These are phyloP conservation scores for Diaporthe sp. DNA, from an alignment of 2,329 filamentous ascomycete genomes.

Conservation along the genomic window DNA sequence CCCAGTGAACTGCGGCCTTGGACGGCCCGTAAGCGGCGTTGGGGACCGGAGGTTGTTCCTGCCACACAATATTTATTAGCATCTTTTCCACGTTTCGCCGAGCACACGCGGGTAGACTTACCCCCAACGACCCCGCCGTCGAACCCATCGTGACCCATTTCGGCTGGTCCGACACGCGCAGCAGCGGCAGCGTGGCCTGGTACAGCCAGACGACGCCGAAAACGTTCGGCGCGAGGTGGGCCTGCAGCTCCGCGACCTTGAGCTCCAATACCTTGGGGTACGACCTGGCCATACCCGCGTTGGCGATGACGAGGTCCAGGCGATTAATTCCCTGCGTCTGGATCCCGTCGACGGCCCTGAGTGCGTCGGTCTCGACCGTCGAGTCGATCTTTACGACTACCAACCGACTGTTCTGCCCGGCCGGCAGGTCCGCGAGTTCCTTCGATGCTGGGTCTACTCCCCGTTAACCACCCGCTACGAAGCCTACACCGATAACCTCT, in stretches of 20 bases:
- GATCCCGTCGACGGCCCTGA: conserved; percentile 45
- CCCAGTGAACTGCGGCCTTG: conserved; percentile 51
- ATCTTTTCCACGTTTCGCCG: background rate
- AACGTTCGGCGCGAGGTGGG: conserved; percentile 55
- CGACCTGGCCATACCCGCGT: conserved; percentile 55
- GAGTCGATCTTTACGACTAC: conserved; percentile 56
- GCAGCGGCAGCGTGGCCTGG: conserved; percentile 53
- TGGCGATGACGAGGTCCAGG: conserved; percentile 63
- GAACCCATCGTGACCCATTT: conserved; percentile 50
- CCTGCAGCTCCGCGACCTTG: conserved; percentile 48
- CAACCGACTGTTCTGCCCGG: conserved; percentile 46
- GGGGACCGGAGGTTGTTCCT: conserved; percentile 41
- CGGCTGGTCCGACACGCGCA: conserved; percentile 46
- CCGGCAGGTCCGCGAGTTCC: conserved; percentile 27
- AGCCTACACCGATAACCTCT: background rate
- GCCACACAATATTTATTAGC: background rate
- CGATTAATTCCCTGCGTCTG: conserved; percentile 48
- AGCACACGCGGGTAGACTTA: conserved; percentile 13
- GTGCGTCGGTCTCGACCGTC: conserved; percentile 45
- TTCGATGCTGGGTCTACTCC: background rate
- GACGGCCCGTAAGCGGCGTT: conserved; percentile 54
- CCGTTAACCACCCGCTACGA: background rate
- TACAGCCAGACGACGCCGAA: conserved; percentile 54
- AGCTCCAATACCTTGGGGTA: conserved; percentile 46
- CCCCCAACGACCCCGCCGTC: conserved; percentile 38